phyloP scores from a whole-genome alignment of 306 rosid species.

The Aeschynomene evenia region DNA sequence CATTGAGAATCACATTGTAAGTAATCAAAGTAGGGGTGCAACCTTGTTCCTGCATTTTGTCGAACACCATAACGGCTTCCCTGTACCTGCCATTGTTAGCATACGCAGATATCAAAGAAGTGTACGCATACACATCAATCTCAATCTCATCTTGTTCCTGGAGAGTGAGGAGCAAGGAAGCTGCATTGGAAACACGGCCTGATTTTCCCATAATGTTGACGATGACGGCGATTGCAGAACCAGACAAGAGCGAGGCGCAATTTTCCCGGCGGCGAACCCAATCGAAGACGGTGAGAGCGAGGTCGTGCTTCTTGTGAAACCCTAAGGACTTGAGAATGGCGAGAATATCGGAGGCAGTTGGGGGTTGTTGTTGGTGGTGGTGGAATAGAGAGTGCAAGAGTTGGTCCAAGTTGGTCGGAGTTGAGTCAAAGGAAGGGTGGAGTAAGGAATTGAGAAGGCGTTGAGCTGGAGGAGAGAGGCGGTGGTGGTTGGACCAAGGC shows the following conservation, averaged over 20 bases:
- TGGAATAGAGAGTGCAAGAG: slow-evolving; percentile 38
- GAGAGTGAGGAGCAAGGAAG: slow-evolving; percentile 53
- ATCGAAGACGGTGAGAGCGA: slow-evolving; percentile 62
- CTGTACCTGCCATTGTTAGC: slow-evolving; percentile 64
- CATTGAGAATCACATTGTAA: slow-evolving; percentile 73
- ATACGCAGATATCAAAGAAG: slow-evolving; percentile 75
- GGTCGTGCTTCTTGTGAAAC: slow-evolving; percentile 51
- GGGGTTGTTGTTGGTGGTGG: background rate
- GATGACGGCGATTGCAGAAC: slow-evolving; percentile 62
- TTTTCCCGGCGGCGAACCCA: slow-evolving; percentile 48
- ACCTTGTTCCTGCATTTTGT: slow-evolving; percentile 69
- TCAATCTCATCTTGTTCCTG: slow-evolving; percentile 48
- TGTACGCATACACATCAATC: slow-evolving; percentile 78
- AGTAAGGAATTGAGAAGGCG: slow-evolving; percentile 45
- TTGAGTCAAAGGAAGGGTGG: slow-evolving; percentile 41
- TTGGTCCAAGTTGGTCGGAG: slow-evolving; percentile 17
- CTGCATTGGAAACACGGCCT: slow-evolving; percentile 55
- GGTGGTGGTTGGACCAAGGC: slow-evolving; percentile 66
- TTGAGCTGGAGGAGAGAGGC: slow-evolving; percentile 63
- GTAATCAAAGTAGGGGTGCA: slow-evolving; percentile 70
- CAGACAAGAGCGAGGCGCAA: slow-evolving; percentile 35
- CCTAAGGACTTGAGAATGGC: slow-evolving; percentile 66
- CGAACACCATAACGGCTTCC: slow-evolving; percentile 67
- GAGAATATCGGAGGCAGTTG: slow-evolving; percentile 55
- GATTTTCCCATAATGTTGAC: slow-evolving; percentile 71